phyloP scores from a whole-genome alignment of 768 basidiomycete genomes.

The Boletales sp. region DNA sequence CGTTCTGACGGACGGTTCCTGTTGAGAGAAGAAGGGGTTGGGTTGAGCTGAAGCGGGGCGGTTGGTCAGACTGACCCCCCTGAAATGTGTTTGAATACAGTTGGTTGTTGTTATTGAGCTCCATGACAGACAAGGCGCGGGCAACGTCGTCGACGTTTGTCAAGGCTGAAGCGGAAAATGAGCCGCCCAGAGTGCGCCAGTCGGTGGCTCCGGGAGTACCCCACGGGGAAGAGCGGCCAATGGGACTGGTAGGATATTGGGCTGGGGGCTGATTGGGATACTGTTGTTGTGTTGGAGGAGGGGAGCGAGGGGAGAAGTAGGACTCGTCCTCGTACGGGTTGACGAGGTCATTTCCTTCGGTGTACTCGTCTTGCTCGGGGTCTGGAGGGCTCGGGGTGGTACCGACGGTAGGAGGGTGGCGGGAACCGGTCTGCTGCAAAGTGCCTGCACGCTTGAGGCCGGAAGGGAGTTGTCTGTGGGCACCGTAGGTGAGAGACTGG shows the following conservation, averaged over 20 bases:
- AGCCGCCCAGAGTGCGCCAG: slow-evolving; percentile 49
- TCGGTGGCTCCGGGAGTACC: slow-evolving; percentile 47
- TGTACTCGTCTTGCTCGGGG: slow-evolving; percentile 53
- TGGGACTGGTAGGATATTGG: slow-evolving; percentile 51
- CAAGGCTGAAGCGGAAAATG: slow-evolving; percentile 26
- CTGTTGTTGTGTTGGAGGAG: slow-evolving; percentile 40
- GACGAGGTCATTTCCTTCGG: slow-evolving; percentile 38
- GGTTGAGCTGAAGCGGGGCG: slow-evolving; percentile 64
- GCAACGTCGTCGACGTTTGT: slow-evolving; percentile 69
- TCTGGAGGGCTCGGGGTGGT: slow-evolving; percentile 46
- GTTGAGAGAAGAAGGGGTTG: slow-evolving; percentile 43
- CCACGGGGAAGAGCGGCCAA: slow-evolving; percentile 70
- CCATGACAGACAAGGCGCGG: slow-evolving; percentile 66
- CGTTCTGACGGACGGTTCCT: slow-evolving; percentile 35
- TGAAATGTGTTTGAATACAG: slow-evolving; percentile 34
- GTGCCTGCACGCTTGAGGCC: slow-evolving; percentile 77
- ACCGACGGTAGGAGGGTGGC: slow-evolving; percentile 24
- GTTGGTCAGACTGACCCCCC: slow-evolving; percentile 53
- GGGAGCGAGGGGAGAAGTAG: slow-evolving; percentile 47
- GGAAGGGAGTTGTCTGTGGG: slow-evolving; percentile 48
- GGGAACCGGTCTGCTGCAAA: slow-evolving; percentile 46
- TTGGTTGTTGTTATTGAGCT: slow-evolving; percentile 41
- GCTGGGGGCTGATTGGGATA: slow-evolving; percentile 32
- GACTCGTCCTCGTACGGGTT: slow-evolving; percentile 52
- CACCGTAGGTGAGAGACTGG: slow-evolving; percentile 73